Percentiles rank a stretch among this genome's conserved stretches.
Evolutionary conservation across 2,329 filamentous ascomycete species (phyloP).

Genomic region (Xylariaceae sp.): DNA sequence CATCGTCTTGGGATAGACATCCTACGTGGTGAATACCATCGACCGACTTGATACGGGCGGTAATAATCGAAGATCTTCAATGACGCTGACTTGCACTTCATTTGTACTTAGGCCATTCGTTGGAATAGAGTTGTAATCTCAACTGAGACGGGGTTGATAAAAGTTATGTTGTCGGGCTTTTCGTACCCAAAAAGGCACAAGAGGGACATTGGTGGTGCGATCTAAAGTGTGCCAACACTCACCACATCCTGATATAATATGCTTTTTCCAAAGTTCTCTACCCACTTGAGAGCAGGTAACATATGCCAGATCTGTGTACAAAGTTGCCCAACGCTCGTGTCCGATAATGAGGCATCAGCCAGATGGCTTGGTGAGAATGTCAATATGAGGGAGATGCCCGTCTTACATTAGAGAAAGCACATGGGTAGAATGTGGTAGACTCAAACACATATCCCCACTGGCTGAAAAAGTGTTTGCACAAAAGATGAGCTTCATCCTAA

Average conservation of each 20-base stretch:
- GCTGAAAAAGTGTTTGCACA: too few relatives aligned
- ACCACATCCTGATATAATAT: background rate
- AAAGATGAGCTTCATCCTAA: too few relatives aligned
- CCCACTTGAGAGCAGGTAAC: slow-evolving; percentile 2
- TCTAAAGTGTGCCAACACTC: slow-evolving; percentile 5
- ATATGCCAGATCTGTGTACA: background rate
- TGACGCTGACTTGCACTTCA: slow-evolving; percentile 16
- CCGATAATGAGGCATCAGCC: too few relatives aligned
- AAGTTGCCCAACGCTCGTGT: too few relatives aligned
- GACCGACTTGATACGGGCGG: background rate
- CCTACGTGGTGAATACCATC: background rate
- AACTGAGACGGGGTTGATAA: background rate
- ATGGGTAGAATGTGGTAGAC: too few relatives aligned
- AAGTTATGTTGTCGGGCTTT: slow-evolving; percentile 12
- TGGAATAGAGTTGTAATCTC: background rate
- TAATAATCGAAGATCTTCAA: slow-evolving; percentile 6
- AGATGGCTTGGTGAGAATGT: too few relatives aligned
- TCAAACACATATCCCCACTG: too few relatives aligned
- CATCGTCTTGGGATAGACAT: background rate
- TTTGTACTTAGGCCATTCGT: background rate
- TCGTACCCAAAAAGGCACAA: background rate
- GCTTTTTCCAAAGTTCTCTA: background rate
- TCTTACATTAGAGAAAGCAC: too few relatives aligned
- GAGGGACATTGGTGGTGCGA: background rate
- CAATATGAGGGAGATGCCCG: too few relatives aligned